Percentiles rank a stretch among this genome's conserved stretches.
Evolutionary conservation across 495 filamentous ascomycete genomes (phyloP).

Genomic region (Staphylotrichum longicolle): DNA sequence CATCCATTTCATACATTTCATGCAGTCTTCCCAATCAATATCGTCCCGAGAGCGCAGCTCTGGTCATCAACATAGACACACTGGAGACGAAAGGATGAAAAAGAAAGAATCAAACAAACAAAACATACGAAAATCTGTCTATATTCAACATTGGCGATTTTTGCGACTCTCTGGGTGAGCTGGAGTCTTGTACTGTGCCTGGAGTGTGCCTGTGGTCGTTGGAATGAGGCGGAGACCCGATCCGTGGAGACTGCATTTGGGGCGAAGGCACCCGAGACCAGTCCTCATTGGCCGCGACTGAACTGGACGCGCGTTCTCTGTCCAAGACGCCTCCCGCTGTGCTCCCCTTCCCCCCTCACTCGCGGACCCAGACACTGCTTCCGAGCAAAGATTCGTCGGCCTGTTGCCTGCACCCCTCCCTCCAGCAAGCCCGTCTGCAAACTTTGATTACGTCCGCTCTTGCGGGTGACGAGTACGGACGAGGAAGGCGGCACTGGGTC

Average conservation of each 20-base stretch:
- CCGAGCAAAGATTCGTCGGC: conserved; percentile 5
- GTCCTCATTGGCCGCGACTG: conserved; percentile 24
- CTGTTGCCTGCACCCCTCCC: conserved; percentile 21
- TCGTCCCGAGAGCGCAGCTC: no score
- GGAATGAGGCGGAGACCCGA: conserved; percentile 24
- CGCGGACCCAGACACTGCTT: neutral
- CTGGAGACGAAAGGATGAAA: no score
- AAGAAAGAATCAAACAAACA: no score
- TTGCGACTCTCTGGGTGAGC: no score
- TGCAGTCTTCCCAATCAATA: no score
- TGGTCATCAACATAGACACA: no score
- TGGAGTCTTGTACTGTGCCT: no score
- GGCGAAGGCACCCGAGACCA: conserved; percentile 28
- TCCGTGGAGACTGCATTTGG: conserved; percentile 28
- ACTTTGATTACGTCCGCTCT: conserved; percentile 9
- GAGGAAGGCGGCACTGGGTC: no score
- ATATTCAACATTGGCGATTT: no score
- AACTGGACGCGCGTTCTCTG: conserved; percentile 35
- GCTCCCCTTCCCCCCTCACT: conserved; percentile 22
- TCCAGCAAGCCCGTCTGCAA: conserved; percentile 3
- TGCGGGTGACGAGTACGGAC: neutral
- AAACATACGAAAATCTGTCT: no score
- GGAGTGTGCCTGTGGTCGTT: no score
- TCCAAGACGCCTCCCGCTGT: conserved; percentile 23
- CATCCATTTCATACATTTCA: no score